These are phyloP conservation scores for Clarireedia sp. DNA, from an alignment of 2,329 filamentous ascomycete genomes.

Conservation along the genomic window DNA sequence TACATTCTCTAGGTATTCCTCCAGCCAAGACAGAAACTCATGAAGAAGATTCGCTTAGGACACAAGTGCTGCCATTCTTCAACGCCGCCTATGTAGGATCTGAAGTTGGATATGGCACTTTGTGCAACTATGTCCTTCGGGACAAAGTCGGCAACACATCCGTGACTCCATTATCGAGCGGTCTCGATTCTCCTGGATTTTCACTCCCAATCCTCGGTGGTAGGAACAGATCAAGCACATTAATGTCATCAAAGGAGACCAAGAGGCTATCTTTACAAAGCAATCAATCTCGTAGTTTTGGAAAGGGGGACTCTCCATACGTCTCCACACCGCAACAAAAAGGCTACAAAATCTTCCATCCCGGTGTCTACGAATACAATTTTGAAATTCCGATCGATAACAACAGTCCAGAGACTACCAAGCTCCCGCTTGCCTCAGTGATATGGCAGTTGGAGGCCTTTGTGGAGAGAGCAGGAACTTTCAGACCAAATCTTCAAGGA, in stretches of 20 bases:
- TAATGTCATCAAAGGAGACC: constrained; percentile 21
- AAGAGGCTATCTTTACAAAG: constrained; percentile 57
- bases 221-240: constrained; percentile 22
- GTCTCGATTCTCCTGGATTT: constrained; percentile 13
- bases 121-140: constrained; percentile 45
- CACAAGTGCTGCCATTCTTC: constrained; percentile 87
- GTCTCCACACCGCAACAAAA: constrained; percentile 52
- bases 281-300: constrained; percentile 60
- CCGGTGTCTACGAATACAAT: constrained; percentile 37
- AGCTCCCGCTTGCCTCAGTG: constrained; percentile 61
- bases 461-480: constrained; percentile 62
- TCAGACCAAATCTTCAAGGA: constrained; percentile 60
- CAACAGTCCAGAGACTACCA: constrained; percentile 63
- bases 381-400: constrained; percentile 82
- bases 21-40: constrained; percentile 75
- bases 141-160: constrained; percentile 24
- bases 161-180: constrained; percentile 19
- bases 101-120: constrained; percentile 52
- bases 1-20: constrained; percentile 56
- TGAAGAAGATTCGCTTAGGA: constrained; percentile 79
- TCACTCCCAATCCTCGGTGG: constrained; percentile 20
- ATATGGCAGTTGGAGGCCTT: constrained; percentile 63
- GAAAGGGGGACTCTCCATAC: constrained; percentile 50
- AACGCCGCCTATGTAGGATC: constrained; percentile 61
- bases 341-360: constrained; percentile 61